These are phyloP conservation scores for Hypocrella siamensis DNA, from an alignment of 2,329 filamentous ascomycete genomes.

Conservation along the genomic window DNA sequence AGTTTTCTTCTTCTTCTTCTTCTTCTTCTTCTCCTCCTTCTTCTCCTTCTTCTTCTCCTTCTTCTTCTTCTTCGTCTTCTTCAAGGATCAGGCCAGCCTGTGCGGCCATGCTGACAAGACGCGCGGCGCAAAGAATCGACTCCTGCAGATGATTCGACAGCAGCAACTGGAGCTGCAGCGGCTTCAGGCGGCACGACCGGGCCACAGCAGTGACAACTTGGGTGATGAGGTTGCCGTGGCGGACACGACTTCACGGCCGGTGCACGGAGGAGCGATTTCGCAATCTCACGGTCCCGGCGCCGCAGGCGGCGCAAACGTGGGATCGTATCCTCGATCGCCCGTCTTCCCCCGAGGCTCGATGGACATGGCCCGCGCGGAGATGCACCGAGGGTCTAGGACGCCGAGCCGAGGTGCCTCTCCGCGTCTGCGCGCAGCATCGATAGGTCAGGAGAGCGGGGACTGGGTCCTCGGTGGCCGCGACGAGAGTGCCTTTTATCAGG, in stretches of 20 bases:
- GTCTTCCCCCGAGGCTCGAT: conserved; percentile 38
- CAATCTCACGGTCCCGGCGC: conserved; percentile 11
- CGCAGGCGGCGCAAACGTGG: conserved; percentile 12
- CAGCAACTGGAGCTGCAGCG: conserved; percentile 57
- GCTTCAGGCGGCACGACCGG: conserved; percentile 31
- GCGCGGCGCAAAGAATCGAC: conserved; percentile 40
- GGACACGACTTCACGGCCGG: conserved; percentile 26
- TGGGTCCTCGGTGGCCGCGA: conserved; percentile 50
- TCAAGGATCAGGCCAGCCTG: too few species aligned
- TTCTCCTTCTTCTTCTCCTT: too few species aligned
- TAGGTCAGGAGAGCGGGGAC: conserved; percentile 44
- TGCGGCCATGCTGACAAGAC: background rate
- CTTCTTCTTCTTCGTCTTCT: too few species aligned
- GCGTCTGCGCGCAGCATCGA: conserved; percentile 39
- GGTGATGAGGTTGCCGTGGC: conserved; percentile 33
- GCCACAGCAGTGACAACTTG: conserved; percentile 20
- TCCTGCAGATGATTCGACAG: conserved; percentile 60
- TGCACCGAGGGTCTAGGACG: conserved; percentile 41
- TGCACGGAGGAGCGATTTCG: conserved; percentile 19
- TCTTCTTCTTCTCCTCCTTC: background rate
- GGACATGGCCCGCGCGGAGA: conserved; percentile 39
- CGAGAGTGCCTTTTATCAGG: conserved; percentile 67
- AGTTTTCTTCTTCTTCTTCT: conserved; percentile 7
- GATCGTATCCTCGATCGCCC: conserved; percentile 35
- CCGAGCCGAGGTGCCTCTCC: conserved; percentile 43